Evolutionary conservation across 176 grass and related monocot genomes (phyloP), one percentile per base, ranked within the genome.

Genomic region (Oryza punctata): DNA sequence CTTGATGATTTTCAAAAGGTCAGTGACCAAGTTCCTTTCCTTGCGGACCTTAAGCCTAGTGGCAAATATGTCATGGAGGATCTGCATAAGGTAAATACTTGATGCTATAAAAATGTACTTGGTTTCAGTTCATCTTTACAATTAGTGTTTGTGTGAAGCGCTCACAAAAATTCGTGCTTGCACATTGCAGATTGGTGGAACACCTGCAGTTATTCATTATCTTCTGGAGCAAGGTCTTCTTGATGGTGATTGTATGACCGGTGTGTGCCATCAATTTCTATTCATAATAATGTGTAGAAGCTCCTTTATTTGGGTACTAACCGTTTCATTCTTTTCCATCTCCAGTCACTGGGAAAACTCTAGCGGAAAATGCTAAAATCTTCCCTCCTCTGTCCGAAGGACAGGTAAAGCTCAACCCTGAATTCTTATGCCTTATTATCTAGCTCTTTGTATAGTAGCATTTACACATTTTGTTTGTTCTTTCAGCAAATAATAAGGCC

Each of bases 21-120:
- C 76, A 98, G 96, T 78, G 91, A 98, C 30, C 88, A 95, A 72
- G 91, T 98, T 54, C 96, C 96, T 65, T 98, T 98, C 70, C 96
- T 98, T 77, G 96, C 96, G 16, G 96, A 98, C 81, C 93, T 98
- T 65, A 98, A 98, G 77, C 96, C 96, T 44, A 98, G 96, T 85
- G 96, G 96, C 49, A 98, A 95, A 49, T 98, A 93, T 95, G 96
- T 98, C 45, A 98, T 98, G 96, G 96, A 98, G 77, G 96, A 98
- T 89, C 72, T 98, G 72, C 96, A 98, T 73, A 95, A 90, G 96
- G 96, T 88, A 94, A 84, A 87, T 73, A 47, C 44, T 73, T 71
- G 11, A 60, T 80, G 57, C 16, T 82, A 64, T 12, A 66, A 74
- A 80, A 12, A 40, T 65, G 67, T 41, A 44, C 28, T 85, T 86